These are phyloP conservation scores for Irineochytrium annulatum DNA, from an alignment of 192 early-diverging fungal species.

Conservation along the genomic window DNA sequence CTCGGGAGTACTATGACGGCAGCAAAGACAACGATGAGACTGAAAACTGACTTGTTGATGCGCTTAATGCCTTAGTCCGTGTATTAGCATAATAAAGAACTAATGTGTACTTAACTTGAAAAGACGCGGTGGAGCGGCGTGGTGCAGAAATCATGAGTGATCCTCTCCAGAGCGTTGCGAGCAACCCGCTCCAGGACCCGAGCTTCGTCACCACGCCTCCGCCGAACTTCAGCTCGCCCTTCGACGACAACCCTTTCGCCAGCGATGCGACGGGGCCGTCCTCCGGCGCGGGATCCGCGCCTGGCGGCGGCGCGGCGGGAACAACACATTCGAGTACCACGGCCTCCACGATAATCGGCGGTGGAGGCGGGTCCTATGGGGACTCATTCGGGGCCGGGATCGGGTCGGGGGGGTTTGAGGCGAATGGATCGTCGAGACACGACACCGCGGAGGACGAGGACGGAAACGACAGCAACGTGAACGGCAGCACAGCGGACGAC, in stretches of 20 bases:
- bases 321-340: background rate
- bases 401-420: background rate
- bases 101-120: too few species aligned
- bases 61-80: too few species aligned
- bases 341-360: background rate
- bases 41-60: constrained; percentile 6
- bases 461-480: background rate
- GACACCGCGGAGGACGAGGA: background rate
- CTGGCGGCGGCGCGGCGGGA: background rate
- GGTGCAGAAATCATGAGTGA: too few species aligned
- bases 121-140: too few species aligned
- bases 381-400: background rate
- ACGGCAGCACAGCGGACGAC: background rate
- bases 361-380: background rate
- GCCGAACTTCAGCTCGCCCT: background rate
- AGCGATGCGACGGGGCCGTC: background rate
- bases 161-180: too few species aligned
- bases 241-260: background rate
- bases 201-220: constrained; percentile 5
- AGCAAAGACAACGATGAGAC: constrained; percentile 36
- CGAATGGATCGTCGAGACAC: background rate
- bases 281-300: background rate
- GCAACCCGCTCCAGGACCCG: constrained; percentile 3
- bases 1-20: constrained; percentile 40
- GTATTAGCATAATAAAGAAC: too few species aligned